These are phyloP conservation scores for Nicotiana knightiana DNA, from an alignment of 257 asterid species.

Conservation along the genomic window DNA sequence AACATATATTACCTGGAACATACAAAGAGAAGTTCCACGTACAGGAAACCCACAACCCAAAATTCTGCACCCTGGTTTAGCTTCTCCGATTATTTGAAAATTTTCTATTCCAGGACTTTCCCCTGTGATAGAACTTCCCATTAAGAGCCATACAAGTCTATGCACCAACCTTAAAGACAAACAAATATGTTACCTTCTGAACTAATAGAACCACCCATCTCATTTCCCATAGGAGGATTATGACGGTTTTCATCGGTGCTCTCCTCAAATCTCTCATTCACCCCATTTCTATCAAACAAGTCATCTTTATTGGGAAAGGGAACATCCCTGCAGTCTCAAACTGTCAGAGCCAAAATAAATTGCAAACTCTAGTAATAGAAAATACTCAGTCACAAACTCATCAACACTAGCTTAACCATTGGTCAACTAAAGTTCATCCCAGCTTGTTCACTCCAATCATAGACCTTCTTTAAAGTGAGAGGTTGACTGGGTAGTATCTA, in stretches of 20 bases:
- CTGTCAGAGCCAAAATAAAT: neutral
- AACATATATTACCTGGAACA: constrained; percentile 72
- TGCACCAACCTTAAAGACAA: neutral
- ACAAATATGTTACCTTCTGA: constrained; percentile 54
- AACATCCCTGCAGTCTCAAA: constrained; percentile 46
- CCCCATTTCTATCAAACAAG: constrained; percentile 46
- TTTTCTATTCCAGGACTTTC: constrained; percentile 90
- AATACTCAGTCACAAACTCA: constrained; percentile 3
- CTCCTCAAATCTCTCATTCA: constrained; percentile 42
- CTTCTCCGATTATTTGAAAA: constrained; percentile 92
- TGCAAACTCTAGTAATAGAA: neutral
- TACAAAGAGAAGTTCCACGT: constrained; percentile 95
- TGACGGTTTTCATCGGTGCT: constrained; percentile 36
- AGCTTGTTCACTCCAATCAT: neutral
- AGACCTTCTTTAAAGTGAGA: neutral
- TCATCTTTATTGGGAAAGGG: constrained; percentile 39
- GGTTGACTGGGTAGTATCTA: neutral
- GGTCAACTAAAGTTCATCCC: neutral
- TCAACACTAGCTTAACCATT: neutral
- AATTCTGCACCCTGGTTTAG: constrained; percentile 87
- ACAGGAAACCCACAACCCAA: constrained; percentile 93
- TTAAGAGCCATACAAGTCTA: constrained; percentile 15
- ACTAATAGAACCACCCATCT: constrained; percentile 48
- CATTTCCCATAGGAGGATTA: constrained; percentile 36
- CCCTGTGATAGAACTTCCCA: constrained; percentile 31